Base-by-base conservation (phyloP, 495 filamentous ascomycete species). In the Podospora sp. region DNA sequence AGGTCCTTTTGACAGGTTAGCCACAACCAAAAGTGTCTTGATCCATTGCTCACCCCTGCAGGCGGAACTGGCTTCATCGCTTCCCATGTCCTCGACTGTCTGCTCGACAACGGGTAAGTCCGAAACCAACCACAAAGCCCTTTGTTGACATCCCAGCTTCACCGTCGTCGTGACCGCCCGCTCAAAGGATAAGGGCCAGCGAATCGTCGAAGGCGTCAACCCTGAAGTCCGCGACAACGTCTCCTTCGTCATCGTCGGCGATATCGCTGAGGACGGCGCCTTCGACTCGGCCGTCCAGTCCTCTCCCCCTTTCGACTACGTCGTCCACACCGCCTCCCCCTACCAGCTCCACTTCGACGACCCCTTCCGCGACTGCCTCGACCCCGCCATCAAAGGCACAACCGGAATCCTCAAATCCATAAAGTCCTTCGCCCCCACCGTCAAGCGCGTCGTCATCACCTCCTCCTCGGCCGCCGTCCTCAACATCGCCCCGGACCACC, bases 241-340 rank as follows among this genome's bases (percentile, higher is more conserved):
- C 0, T 74, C 76, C 0, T 81, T 71, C 21, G 76, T 69, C 20
- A 65, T 83, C 7, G 74, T 83, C 24, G 70, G 68, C 0, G 72
- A 83, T 49, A 70, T 83, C 35, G 72, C 76, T 0, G 11, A 68
- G 18, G 71, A 76, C 0, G 68, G 74, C 4, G 75, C 75, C 0
- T 81, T 81, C 20, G 79, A 78, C 35, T 22, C 68, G 73, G 70
- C 65, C 7, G 63, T 80, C 22, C 27, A 74, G 29, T 64, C 76
- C 8, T 36, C 74, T 11, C 68, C 71, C 0, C 73, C 73, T 0
- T 75, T 83, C 25, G 71, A 76, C 71, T 80, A 77, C 61, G 79
- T 82, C 40, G 64, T 83, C 22, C 81, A 83, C 68, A 81, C 78
- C 2, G 81, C 81, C 1, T 82, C 80, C 0, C 81, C 81, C 6